Evolutionary conservation across 495 filamentous ascomycete species (phyloP), one percentile per base, ranked within the genome.

Genomic region (Cairneyella variabilis): DNA sequence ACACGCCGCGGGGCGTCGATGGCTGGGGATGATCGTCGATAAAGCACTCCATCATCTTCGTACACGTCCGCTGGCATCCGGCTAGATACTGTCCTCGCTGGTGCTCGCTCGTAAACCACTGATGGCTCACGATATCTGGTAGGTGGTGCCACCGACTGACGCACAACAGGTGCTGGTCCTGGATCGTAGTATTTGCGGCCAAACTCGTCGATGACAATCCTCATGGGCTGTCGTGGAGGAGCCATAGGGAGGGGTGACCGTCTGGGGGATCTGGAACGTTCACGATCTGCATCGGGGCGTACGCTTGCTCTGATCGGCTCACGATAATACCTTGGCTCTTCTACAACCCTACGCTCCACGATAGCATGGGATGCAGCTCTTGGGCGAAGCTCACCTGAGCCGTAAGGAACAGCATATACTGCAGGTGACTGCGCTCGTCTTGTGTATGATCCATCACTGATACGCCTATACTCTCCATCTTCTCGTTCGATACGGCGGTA

Each of bases 171-270:
- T 17, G 62, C 65, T 18, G 78, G 67, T 17, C 77, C 62, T 6
- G 82, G 67, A 27, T 76, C 85, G 42, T 85, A 69, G 59, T 84
- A 91, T 60, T 87, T 76, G 51, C 82, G 82, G 20, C 87, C 87
- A 67, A 78, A 81, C 48, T 84, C 77, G 64, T 90, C 86, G 41
- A 90, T 69, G 39, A 89, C 68, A 51, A 89, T 80, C 43, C 86
- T 78, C 8, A 58, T 20, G 28, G 70, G 56, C n/a, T 79, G 76
- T 21, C 75, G 75, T 22, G 78, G 74, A 23, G 85, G 80, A 26
- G 78, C 76, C 63, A 83, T 76, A 54, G 83, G 73, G 9, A 73
- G 66, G 23, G 70, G 68, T 5, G 75, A 62, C 5, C 63, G 59
- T 53, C 71, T 66, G 0, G 82, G 83, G 0, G 81, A 82, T 18